phyloP scores from a whole-genome alignment of 345 rosid genomes.

The Carallia brachiata region DNA sequence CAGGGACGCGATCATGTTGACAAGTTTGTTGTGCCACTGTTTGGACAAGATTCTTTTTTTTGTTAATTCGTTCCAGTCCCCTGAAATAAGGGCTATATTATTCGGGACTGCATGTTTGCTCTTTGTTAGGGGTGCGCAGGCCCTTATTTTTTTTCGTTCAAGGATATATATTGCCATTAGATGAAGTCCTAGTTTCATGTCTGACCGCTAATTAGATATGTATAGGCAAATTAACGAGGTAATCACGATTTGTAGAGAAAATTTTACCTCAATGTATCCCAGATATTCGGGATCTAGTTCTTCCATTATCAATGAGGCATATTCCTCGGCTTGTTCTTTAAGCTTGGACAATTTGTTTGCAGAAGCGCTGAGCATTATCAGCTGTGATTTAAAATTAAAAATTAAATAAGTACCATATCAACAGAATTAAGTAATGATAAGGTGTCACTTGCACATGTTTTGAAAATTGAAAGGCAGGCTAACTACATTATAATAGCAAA shows the following conservation, averaged over 20 bases:
- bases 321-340: slow-evolving; percentile 91
- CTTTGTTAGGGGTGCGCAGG: too few relatives aligned
- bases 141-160: too few relatives aligned
- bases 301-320: slow-evolving; percentile 92
- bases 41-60: too few relatives aligned
- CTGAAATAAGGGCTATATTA: too few relatives aligned
- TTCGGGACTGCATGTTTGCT: too few relatives aligned
- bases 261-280: slow-evolving; percentile 86
- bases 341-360: slow-evolving; percentile 87
- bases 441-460: background rate
- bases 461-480: background rate
- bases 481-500: background rate
- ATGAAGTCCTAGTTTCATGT: too few relatives aligned
- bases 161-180: too few relatives aligned
- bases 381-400: slow-evolving; percentile 45
- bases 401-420: slow-evolving; percentile 2
- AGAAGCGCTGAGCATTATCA: slow-evolving; percentile 92
- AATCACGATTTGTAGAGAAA: background rate
- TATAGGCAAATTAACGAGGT: background rate
- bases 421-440: background rate
- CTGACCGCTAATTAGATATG: too few relatives aligned
- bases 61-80: too few relatives aligned
- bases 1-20: too few relatives aligned
- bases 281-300: slow-evolving; percentile 91
- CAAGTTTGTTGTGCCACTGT: too few relatives aligned